Evolutionary conservation across 1,284 basidiomycete species (phyloP).

Genomic region (Boletus sp.): DNA sequence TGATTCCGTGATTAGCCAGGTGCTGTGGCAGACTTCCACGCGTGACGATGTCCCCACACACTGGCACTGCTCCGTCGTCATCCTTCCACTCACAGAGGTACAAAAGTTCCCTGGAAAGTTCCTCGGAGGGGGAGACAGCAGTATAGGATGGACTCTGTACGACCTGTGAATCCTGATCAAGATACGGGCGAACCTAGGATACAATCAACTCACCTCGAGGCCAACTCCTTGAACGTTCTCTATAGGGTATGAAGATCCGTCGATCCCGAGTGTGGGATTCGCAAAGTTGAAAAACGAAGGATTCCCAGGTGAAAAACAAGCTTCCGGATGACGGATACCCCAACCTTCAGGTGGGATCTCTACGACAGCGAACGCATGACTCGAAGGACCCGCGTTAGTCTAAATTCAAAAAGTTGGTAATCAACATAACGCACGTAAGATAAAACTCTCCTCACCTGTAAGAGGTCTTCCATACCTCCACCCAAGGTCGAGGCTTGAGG

Average conservation of each 20-base stretch:
- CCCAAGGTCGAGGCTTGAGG: no score
- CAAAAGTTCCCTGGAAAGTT: background rate
- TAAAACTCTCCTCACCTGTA: conserved; percentile 1
- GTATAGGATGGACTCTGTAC: background rate
- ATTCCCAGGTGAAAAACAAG: background rate
- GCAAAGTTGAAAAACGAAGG: background rate
- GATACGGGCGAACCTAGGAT: background rate
- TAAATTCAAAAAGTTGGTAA: background rate
- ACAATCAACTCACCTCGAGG: background rate
- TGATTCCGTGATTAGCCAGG: conserved; percentile 18
- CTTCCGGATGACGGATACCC: background rate
- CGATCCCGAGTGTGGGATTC: background rate
- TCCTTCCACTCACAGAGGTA: conserved; percentile 8
- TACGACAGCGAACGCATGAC: background rate
- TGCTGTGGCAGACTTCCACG: conserved; percentile 9
- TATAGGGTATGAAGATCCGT: background rate
- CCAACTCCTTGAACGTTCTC: background rate
- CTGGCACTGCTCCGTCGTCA: background rate
- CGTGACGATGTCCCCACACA: conserved; percentile 8
- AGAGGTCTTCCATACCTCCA: background rate
- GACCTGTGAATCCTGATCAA: background rate
- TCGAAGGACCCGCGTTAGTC: background rate
- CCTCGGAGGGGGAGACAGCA: background rate
- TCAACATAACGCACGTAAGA: background rate
- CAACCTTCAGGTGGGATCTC: background rate